A percentile compares a stretch with the other conserved stretches of the same genome.
Conservation (phyloP, 371 early-diverging fungal species). For the Funneliformis caledonium region DNA sequence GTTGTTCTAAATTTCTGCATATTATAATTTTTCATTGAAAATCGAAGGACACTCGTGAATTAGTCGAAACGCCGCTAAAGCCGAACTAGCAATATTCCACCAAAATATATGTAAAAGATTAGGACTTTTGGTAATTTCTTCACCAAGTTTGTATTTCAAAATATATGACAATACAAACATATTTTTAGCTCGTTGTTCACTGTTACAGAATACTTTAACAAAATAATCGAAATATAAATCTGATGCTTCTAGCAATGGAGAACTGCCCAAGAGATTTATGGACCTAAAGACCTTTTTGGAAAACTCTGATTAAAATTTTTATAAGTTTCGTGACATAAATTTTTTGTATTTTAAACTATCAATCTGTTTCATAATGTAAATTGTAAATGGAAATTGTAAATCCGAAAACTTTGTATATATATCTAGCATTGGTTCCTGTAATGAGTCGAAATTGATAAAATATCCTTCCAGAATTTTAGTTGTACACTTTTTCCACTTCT, state of each 20-base stretch:
- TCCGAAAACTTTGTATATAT: conserved; percentile 3
- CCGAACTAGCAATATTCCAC: conserved; percentile 11
- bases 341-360: conserved; percentile 27
- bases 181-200: not conserved
- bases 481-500: not conserved
- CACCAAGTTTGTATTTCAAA: not conserved
- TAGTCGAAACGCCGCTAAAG: not conserved
- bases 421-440: conserved; percentile 24
- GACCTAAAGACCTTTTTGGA: not conserved
- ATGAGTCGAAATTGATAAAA: not conserved
- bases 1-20: not conserved
- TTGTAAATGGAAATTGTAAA: conserved; percentile 36
- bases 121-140: conserved; percentile 2
- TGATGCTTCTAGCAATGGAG: not conserved
- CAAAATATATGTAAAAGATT: conserved; percentile 19
- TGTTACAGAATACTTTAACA: not conserved
- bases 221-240: conserved; percentile 23
- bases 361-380: conserved; percentile 28
- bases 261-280: not conserved
- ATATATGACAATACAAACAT: not conserved
- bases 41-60: not conserved
- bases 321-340: conserved; percentile 9
- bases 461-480: conserved; percentile 17
- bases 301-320: not conserved
- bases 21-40: not conserved